These are phyloP conservation scores for Penicillium robsamsonii DNA, from an alignment of 495 filamentous ascomycete species.

Conservation along the genomic window DNA sequence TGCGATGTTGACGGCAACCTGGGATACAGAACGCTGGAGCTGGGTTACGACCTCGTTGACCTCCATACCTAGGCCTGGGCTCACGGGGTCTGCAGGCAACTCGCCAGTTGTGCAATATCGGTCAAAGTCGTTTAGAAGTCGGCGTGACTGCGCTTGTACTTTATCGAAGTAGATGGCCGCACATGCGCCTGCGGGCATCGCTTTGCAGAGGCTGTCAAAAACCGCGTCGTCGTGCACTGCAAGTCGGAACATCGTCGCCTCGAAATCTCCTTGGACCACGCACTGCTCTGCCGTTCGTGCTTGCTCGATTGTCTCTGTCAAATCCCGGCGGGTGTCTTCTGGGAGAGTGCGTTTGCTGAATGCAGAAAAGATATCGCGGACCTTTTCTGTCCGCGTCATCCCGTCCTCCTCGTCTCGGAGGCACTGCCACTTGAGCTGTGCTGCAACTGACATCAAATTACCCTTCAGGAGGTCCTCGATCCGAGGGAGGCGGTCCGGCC, in stretches of 20 bases:
- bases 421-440: constrained; percentile 40
- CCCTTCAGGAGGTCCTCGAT: constrained; percentile 41
- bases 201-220: constrained; percentile 45
- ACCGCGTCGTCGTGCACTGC: constrained; percentile 48
- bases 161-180: constrained; percentile 52
- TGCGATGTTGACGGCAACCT: constrained; percentile 37
- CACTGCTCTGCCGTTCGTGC: constrained; percentile 40
- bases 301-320: constrained; percentile 29
- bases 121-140: constrained; percentile 42
- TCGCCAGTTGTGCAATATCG: constrained; percentile 42
- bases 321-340: constrained; percentile 45
- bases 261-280: constrained; percentile 49
- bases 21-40: constrained; percentile 36
- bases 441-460: constrained; percentile 38
- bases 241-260: constrained; percentile 50
- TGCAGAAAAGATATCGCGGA: constrained; percentile 50
- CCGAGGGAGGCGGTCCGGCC: constrained; percentile 30
- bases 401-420: constrained; percentile 28
- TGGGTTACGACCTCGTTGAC: constrained; percentile 35
- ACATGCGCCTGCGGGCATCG: constrained; percentile 46
- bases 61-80: constrained; percentile 19
- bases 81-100: constrained; percentile 15
- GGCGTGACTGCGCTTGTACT: constrained; percentile 35
- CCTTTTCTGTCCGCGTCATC: constrained; percentile 41
- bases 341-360: constrained; percentile 45